Evolutionary conservation across 306 rosid species (phyloP), one percentile per base, ranked within the genome.

Genomic region (Fragaria nilgerrensis): DNA sequence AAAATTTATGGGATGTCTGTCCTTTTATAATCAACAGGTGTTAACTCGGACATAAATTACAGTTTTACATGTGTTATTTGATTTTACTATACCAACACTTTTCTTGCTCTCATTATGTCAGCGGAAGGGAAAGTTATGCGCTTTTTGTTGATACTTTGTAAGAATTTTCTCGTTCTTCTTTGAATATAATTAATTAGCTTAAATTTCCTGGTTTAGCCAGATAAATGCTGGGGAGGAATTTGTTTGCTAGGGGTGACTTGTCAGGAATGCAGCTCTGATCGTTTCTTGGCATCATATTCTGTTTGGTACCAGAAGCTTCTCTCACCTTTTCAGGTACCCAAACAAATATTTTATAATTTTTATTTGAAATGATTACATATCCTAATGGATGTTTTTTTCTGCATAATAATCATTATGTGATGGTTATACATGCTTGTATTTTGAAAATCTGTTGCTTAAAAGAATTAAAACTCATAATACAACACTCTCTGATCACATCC

Each of bases 171-270:
- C 23, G 49, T 23, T 77, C 27, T 36, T 72, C 20, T 34, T 70
- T 32, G 23, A 23, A 47, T 50, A 27, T 41, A 55, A 52, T 69
- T 68, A 64, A 75, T 73, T 70, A 81, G 72, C 53, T 55, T 75
- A 19, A 62, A 27, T 76, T 74, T 75, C 70, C 70, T 78, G 75
- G 80, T 82, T 7, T 86, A 95, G 99, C 93, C 96, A 82, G 97
- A 92, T 85, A 92, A 95, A 86, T 84, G 98, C 77, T 95, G 97
- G 96, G 96, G 84, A 23, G 99, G 97, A 70, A 85, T 91, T 84
- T 81, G 90, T 50, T 84, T 95, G 81, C 82, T 95, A 44, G 99
- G 99, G 76, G 65, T 92, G 84, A 90, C 97, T 82, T 87, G 91
- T 82, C 90, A 85, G 81, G 89, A 87, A 80, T 91, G 97, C 84